These are phyloP conservation scores for Quercus mongolica DNA, from an alignment of 306 rosid genomes.

Conservation along the genomic window DNA sequence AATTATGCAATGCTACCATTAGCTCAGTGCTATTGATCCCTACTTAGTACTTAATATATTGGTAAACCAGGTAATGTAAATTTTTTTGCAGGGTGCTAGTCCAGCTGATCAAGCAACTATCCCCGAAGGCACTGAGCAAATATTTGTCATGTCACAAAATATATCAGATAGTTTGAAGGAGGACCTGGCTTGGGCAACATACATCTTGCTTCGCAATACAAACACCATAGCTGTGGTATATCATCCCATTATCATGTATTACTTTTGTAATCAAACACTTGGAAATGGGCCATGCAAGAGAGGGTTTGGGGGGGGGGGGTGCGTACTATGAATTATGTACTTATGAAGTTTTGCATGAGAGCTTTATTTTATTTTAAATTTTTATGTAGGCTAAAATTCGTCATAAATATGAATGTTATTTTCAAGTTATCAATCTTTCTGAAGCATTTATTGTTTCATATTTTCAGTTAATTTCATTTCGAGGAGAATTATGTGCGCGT, in stretches of 20 bases:
- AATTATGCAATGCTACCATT: neutral
- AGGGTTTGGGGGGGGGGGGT: neutral
- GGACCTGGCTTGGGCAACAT: slow-evolving; percentile 91
- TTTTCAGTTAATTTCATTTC: slow-evolving; percentile 61
- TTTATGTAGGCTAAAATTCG: neutral
- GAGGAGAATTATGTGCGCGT: slow-evolving; percentile 63
- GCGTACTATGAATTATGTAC: neutral
- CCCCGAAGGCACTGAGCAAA: slow-evolving; percentile 69
- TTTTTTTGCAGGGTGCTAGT: slow-evolving; percentile 65
- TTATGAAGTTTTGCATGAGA: neutral
- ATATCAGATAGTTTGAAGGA: slow-evolving; percentile 53
- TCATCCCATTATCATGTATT: slow-evolving; percentile 5
- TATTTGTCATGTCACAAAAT: slow-evolving; percentile 63
- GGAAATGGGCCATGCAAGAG: neutral
- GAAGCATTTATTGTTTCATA: slow-evolving; percentile 10
- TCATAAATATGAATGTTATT: neutral
- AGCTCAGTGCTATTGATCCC: slow-evolving; percentile 1
- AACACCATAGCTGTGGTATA: slow-evolving; percentile 65
- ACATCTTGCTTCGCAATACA: slow-evolving; percentile 73
- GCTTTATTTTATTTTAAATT: neutral
- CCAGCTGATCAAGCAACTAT: slow-evolving; percentile 56
- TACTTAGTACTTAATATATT: neutral
- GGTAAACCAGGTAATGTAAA: neutral
- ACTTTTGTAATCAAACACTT: neutral
- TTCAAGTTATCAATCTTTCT: neutral